These are phyloP conservation scores for Aspergillus asperescens DNA, from an alignment of 495 filamentous ascomycete species.

Conservation along the genomic window DNA sequence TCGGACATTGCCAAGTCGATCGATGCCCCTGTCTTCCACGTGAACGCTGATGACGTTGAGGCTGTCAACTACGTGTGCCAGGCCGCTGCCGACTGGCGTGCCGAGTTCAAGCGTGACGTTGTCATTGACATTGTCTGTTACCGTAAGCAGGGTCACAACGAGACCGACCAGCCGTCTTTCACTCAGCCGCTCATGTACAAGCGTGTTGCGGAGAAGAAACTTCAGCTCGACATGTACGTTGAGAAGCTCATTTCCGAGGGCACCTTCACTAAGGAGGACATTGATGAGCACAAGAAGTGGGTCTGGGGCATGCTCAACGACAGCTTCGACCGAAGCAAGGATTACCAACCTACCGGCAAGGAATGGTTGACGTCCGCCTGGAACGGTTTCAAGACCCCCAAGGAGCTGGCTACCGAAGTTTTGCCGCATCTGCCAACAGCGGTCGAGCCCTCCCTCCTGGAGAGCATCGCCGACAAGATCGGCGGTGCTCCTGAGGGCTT, in stretches of 20 bases:
- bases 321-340: slow-evolving; percentile 92
- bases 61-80: slow-evolving; percentile 98
- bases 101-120: slow-evolving; percentile 94
- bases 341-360: slow-evolving; percentile 93
- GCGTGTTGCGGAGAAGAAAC: slow-evolving; percentile 74
- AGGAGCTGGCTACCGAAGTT: slow-evolving; percentile 92
- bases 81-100: slow-evolving; percentile 92
- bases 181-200: slow-evolving; percentile 99
- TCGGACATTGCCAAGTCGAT: slow-evolving; percentile 98
- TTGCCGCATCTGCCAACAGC: slow-evolving; percentile 88
- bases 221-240: slow-evolving; percentile 81
- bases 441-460: slow-evolving; percentile 61
- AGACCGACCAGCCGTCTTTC: slow-evolving; percentile 98
- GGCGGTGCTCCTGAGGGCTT: slow-evolving; percentile 76
- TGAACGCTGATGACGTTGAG: slow-evolving; percentile 97
- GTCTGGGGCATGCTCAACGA: slow-evolving; percentile 98
- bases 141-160: slow-evolving; percentile 98
- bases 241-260: slow-evolving; percentile 82
- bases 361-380: slow-evolving; percentile 98
- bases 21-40: slow-evolving; percentile 97
- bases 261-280: slow-evolving; percentile 94
- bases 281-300: slow-evolving; percentile 99
- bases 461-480: slow-evolving; percentile 74
- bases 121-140: slow-evolving; percentile 99
- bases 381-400: slow-evolving; percentile 99